Percentiles rank a stretch among this genome's conserved stretches.
phyloP scores from a whole-genome alignment of 1,139 yeast species.

The Suhomyces chickasaworum region DNA sequence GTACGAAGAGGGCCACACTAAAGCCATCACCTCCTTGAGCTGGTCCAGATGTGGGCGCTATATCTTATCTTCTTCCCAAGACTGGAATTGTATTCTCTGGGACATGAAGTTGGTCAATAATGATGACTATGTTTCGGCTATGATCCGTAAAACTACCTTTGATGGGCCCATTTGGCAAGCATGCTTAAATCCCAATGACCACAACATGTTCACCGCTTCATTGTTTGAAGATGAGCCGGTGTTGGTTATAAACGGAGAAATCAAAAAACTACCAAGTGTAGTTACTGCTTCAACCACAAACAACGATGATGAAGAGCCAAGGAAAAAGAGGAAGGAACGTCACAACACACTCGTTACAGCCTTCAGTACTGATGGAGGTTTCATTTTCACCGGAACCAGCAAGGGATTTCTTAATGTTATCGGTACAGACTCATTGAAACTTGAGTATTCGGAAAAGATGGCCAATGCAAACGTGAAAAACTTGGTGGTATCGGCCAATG shows the following conservation, averaged over 20 bases:
- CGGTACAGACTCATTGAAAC: slow-evolving; percentile 26
- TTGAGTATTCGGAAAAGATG: slow-evolving; percentile 55
- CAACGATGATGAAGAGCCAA: slow-evolving; percentile 24
- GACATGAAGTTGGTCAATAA: slow-evolving; percentile 52
- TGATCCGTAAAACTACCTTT: slow-evolving; percentile 51
- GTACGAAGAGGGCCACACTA: slow-evolving; percentile 60
- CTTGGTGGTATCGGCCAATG: slow-evolving; percentile 64
- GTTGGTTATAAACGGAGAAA: slow-evolving; percentile 20
- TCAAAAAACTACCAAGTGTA: slow-evolving; percentile 6
- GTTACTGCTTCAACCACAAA: slow-evolving; percentile 16
- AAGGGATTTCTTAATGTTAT: slow-evolving; percentile 74
- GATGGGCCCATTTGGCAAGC: slow-evolving; percentile 78
- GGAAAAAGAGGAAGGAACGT: slow-evolving; percentile 22
- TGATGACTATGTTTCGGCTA: slow-evolving; percentile 33
- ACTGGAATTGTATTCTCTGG: slow-evolving; percentile 85
- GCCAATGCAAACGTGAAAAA: slow-evolving; percentile 75
- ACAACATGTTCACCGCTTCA: slow-evolving; percentile 47
- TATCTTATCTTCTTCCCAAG: slow-evolving; percentile 74
- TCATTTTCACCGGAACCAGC: slow-evolving; percentile 72
- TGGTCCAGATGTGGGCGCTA: slow-evolving; percentile 82
- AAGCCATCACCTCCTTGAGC: slow-evolving; percentile 72
- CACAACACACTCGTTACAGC: slow-evolving; percentile 36
- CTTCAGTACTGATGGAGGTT: slow-evolving; percentile 50
- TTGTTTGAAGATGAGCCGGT: slow-evolving; percentile 58
- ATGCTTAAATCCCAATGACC: slow-evolving; percentile 54